Evolutionary conservation across 768 basidiomycete genomes (phyloP).

Genomic region (Suillus fuscotomentosus): DNA sequence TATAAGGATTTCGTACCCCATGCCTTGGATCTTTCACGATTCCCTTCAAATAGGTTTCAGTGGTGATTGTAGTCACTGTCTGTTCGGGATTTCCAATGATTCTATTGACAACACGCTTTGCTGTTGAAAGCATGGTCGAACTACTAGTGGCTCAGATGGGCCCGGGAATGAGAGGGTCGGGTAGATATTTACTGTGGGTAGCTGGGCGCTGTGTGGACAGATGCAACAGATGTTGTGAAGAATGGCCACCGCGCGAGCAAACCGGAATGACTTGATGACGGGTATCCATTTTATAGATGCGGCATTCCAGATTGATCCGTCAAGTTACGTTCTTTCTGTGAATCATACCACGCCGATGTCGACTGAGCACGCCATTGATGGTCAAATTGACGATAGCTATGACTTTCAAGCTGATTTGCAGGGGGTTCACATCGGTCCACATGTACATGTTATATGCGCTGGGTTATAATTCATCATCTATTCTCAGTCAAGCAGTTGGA

Average conservation of each 20-base stretch:
- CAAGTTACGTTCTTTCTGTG: background rate
- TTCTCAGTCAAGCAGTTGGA: no score
- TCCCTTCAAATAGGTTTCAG: constrained; percentile 48
- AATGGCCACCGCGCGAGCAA: background rate
- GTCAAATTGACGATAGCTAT: constrained; percentile 9
- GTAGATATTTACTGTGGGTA: background rate
- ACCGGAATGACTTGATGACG: background rate
- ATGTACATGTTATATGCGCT: background rate
- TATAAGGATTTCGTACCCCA: constrained; percentile 34
- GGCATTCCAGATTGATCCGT: background rate
- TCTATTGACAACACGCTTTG: constrained; percentile 54
- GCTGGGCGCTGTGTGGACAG: background rate
- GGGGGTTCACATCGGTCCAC: no score
- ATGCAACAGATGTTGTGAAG: background rate
- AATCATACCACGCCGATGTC: background rate
- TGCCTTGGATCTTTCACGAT: constrained; percentile 45
- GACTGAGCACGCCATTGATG: constrained; percentile 16
- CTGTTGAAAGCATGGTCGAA: constrained; percentile 35
- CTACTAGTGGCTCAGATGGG: background rate
- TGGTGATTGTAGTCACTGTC: constrained; percentile 56
- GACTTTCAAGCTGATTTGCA: background rate
- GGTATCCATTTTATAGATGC: background rate
- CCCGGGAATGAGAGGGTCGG: background rate
- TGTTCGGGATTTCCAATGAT: constrained; percentile 62
- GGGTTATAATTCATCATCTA: background rate